Conservation (phyloP, 2,329 filamentous ascomycete species). For the Pyrenophora seminiperda region DNA sequence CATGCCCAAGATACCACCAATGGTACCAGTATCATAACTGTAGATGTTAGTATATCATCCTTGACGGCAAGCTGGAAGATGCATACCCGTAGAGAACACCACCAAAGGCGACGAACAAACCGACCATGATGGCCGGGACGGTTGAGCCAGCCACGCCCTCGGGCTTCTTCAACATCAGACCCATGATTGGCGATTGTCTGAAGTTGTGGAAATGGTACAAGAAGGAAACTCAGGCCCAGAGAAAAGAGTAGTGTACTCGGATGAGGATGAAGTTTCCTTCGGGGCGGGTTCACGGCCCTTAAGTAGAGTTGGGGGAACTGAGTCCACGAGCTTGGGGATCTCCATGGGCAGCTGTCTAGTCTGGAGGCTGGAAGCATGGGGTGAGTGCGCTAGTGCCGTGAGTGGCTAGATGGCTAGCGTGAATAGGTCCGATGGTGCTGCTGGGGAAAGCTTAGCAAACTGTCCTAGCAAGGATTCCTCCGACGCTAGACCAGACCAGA, state of each 20-base stretch:
- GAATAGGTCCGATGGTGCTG: constrained; percentile 24
- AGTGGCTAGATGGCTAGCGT: constrained; percentile 19
- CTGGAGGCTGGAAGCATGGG: constrained; percentile 31
- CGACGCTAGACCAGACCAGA: constrained; percentile 26
- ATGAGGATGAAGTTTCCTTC: constrained; percentile 11
- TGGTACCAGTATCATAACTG: constrained; percentile 49
- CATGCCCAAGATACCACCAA: constrained; percentile 72
- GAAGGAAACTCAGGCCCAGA: constrained; percentile 6
- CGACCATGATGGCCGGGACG: constrained; percentile 46
- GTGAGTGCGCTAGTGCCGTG: constrained; percentile 20
- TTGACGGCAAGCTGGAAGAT: background rate
- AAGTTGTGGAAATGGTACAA: constrained; percentile 6
- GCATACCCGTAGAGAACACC: constrained; percentile 51
- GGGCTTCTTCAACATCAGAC: constrained; percentile 64
- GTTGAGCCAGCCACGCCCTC: constrained; percentile 70
- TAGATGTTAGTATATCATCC: constrained; percentile 10
- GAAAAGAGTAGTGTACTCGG: constrained; percentile 9
- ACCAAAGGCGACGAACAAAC: constrained; percentile 54
- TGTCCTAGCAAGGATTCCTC: constrained; percentile 1
- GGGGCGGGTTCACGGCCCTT: constrained; percentile 20
- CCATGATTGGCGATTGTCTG: constrained; percentile 35
- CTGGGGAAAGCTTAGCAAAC: constrained; percentile 11
- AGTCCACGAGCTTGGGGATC: constrained; percentile 22
- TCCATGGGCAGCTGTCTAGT: constrained; percentile 29
- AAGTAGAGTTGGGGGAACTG: constrained; percentile 29